Percentiles rank a stretch among this genome's conserved stretches.
phyloP scores from a whole-genome alignment of 768 basidiomycete genomes.

The Leccinellum rugosiceps region DNA sequence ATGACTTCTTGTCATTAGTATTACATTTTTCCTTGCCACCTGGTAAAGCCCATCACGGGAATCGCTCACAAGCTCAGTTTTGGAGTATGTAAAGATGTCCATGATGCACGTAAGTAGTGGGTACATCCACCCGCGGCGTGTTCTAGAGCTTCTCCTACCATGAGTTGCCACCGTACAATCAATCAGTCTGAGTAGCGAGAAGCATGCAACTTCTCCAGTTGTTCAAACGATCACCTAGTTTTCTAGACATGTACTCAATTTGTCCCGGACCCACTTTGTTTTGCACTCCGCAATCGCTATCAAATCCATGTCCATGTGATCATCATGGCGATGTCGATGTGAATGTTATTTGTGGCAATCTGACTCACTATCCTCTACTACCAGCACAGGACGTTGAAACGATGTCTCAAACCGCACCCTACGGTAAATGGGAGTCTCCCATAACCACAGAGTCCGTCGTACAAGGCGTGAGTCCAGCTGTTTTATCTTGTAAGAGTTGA shows the following conservation, averaged over 20 bases:
- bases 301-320: background rate
- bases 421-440: conserved; percentile 60
- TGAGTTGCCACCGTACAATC: background rate
- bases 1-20: background rate
- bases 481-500: background rate
- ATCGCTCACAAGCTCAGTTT: background rate
- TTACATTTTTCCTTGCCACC: background rate
- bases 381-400: background rate
- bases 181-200: no score
- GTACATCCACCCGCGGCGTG: background rate
- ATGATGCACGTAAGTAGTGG: background rate
- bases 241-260: background rate
- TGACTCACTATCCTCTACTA: background rate
- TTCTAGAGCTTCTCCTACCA: background rate
- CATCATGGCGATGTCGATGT: background rate
- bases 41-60: no score
- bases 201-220: no score
- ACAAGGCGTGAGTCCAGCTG: conserved; percentile 37
- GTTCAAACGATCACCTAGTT: no score
- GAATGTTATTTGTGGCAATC: background rate
- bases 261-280: background rate
- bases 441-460: conserved; percentile 53
- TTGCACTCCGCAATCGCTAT: background rate
- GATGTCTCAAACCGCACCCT: conserved; percentile 41
- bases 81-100: background rate